A percentile compares a stretch with the other conserved stretches of the same genome.
phyloP scores from a whole-genome alignment of 768 basidiomycete species.

The Panaeolus cyanescens region DNA sequence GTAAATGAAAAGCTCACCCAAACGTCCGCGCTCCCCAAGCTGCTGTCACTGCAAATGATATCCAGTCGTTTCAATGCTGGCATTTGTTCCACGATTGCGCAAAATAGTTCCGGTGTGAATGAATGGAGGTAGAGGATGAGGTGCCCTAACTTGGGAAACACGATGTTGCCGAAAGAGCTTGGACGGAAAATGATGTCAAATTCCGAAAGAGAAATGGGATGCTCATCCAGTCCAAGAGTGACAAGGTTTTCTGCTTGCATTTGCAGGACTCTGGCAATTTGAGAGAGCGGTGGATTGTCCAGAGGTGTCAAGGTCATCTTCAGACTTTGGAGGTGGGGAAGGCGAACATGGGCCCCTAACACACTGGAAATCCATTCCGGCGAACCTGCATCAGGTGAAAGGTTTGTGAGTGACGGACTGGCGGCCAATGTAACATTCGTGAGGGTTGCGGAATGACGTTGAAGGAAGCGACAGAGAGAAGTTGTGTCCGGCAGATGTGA shows the following conservation, averaged over 20 bases:
- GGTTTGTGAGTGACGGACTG: not conserved
- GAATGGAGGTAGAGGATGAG: not conserved
- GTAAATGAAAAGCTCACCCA: not conserved
- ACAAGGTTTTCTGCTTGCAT: not conserved
- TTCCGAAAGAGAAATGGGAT: not conserved
- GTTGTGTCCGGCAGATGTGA: slow-evolving; percentile 36
- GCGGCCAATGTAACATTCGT: slow-evolving; percentile 10
- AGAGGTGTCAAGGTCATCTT: not conserved
- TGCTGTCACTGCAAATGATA: not conserved
- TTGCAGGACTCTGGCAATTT: not conserved
- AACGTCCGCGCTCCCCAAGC: not conserved
- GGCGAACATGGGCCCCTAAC: not conserved
- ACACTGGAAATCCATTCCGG: not conserved
- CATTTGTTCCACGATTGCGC: not conserved
- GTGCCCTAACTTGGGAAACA: not conserved
- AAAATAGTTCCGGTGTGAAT: not conserved
- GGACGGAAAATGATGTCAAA: not conserved
- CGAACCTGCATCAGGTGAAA: not conserved
- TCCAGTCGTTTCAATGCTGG: not conserved
- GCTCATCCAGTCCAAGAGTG: not conserved
- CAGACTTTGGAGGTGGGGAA: not conserved
- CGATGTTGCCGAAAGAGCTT: not conserved
- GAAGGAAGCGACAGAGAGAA: slow-evolving; percentile 35
- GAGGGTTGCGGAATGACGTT: slow-evolving; percentile 34
- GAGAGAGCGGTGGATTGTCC: not conserved